phyloP scores from a whole-genome alignment of 2,329 filamentous ascomycete genomes.

The Sordariomycetes sp. region DNA sequence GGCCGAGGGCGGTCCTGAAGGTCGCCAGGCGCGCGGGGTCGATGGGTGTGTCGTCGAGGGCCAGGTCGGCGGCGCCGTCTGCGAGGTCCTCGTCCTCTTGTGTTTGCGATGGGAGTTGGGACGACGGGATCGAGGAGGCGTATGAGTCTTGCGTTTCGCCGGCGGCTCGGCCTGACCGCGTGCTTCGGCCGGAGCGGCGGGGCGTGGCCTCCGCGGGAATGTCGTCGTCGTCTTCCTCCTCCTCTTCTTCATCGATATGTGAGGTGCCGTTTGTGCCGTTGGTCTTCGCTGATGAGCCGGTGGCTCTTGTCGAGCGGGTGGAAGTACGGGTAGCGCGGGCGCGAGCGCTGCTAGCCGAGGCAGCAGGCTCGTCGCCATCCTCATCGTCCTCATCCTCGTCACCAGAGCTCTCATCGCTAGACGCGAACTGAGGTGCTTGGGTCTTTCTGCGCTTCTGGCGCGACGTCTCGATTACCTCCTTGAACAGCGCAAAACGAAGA shows the following conservation, averaged over 20 bases:
- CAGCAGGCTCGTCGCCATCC: slow-evolving; percentile 50
- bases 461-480: slow-evolving; percentile 80
- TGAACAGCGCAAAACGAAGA: slow-evolving; percentile 90
- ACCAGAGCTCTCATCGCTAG: slow-evolving; percentile 51
- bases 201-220: slow-evolving; percentile 26
- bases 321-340: slow-evolving; percentile 20
- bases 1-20: slow-evolving; percentile 76
- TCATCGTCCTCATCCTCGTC: slow-evolving; percentile 44
- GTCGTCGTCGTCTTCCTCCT: slow-evolving; percentile 42
- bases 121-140: slow-evolving; percentile 71
- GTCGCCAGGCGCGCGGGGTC: slow-evolving; percentile 53
- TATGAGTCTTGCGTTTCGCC: slow-evolving; percentile 51
- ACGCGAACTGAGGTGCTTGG: slow-evolving; percentile 42
- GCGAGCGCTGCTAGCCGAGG: slow-evolving; percentile 12
- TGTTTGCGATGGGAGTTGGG: slow-evolving; percentile 48
- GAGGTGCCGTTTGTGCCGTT: slow-evolving; percentile 6
- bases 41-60: slow-evolving; percentile 40
- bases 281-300: neutral
- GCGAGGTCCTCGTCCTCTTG: slow-evolving; percentile 31
- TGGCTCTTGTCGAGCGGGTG: slow-evolving; percentile 7
- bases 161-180: slow-evolving; percentile 24
- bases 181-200: slow-evolving; percentile 28
- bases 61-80: slow-evolving; percentile 29
- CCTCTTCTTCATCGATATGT: slow-evolving; percentile 28
- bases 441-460: slow-evolving; percentile 75